Conservation (phyloP, 2,329 filamentous ascomycete species). For the Fusarium sacchari region DNA sequence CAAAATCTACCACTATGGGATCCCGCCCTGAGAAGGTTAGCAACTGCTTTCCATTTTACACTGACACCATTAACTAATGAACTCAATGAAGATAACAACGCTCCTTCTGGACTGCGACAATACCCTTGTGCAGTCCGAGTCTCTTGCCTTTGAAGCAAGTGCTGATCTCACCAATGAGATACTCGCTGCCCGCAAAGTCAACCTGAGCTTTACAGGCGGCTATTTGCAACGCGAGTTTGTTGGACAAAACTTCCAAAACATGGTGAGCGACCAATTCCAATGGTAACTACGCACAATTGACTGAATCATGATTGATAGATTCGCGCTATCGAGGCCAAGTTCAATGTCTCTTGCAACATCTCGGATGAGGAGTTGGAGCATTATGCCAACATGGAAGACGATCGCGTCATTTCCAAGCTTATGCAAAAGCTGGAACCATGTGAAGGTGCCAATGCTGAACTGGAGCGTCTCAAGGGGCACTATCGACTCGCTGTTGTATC, state of each 20-base stretch:
- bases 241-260: background rate
- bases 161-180: background rate
- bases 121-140: background rate
- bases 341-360: background rate
- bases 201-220: background rate
- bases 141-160: background rate
- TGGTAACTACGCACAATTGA: background rate
- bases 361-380: background rate
- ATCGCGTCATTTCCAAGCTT: background rate
- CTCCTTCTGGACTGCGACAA: background rate
- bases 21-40: background rate
- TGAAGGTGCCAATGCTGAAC: background rate
- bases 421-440: background rate
- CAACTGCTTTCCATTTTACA: fast-evolving
- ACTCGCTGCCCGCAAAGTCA: background rate
- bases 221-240: background rate
- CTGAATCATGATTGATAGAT: background rate
- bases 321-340: background rate
- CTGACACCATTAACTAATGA: fast-evolving
- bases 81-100: background rate
- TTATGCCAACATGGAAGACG: background rate
- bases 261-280: background rate
- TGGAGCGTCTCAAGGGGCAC: background rate
- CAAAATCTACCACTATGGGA: background rate
- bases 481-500: background rate